phyloP scores from a whole-genome alignment of 1,284 basidiomycete species.

The Fistulinella staudtii region DNA sequence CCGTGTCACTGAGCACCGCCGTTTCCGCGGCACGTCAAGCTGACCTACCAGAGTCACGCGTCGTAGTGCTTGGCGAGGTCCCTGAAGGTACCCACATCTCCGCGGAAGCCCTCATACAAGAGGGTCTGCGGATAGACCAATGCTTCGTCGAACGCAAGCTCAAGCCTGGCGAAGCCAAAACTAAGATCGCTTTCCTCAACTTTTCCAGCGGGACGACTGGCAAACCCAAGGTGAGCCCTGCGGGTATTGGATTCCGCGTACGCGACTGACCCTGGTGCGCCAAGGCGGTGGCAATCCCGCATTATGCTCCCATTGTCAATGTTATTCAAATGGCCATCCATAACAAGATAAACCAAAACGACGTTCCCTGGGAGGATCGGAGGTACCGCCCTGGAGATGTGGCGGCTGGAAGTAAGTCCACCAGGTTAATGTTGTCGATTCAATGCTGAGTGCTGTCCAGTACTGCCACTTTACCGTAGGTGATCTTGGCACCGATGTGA shows the following conservation, averaged over 20 bases:
- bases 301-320: constrained; percentile 57
- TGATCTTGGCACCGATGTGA: constrained; percentile 3
- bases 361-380: constrained; percentile 36
- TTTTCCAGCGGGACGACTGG: constrained; percentile 74
- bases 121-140: constrained; percentile 34
- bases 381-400: constrained; percentile 54
- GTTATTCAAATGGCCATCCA: constrained; percentile 52
- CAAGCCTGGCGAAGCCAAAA: constrained; percentile 58
- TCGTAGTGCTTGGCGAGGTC: constrained; percentile 48
- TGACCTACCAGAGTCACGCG: constrained; percentile 47
- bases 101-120: constrained; percentile 37
- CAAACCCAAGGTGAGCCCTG: constrained; percentile 48
- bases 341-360: constrained; percentile 40
- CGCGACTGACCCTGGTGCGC: not conserved
- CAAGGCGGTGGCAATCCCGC: constrained; percentile 63
- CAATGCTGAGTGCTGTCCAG: constrained; percentile 19
- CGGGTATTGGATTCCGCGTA: not conserved
- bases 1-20: constrained; percentile 48
- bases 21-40: constrained; percentile 51
- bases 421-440: not conserved
- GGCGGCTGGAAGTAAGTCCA: constrained; percentile 44
- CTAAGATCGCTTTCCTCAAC: constrained; percentile 68
- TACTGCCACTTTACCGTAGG: constrained; percentile 37
- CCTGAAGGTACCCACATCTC: constrained; percentile 23
- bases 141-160: constrained; percentile 44